phyloP scores from a whole-genome alignment of 305 asterid genomes.

The Rubia balearica region DNA sequence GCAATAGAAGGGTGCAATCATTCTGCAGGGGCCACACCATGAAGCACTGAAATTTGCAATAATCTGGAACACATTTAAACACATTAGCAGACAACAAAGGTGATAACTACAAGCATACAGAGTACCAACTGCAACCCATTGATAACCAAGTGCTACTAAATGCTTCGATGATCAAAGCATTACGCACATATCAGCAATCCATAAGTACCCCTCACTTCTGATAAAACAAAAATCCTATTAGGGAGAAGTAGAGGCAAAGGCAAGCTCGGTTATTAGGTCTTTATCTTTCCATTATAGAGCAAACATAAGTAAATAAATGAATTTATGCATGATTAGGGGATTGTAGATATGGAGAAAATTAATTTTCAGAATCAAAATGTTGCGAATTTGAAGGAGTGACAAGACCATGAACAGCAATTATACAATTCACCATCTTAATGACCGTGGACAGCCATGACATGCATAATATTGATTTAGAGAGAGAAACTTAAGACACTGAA shows the following conservation, averaged over 20 bases:
- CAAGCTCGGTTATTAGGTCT: background rate
- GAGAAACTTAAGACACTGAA: background rate
- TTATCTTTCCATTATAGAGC: background rate
- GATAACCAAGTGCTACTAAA: background rate
- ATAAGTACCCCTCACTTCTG: background rate
- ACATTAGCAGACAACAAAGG: constrained; percentile 22
- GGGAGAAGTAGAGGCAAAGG: background rate
- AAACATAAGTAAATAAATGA: background rate
- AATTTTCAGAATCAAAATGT: background rate
- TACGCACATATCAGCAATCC: background rate
- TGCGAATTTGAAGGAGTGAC: background rate
- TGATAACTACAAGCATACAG: background rate
- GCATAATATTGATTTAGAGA: background rate
- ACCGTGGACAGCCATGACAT: background rate
- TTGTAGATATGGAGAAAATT: background rate
- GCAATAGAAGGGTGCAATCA: constrained; percentile 75
- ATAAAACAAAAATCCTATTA: background rate
- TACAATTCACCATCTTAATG: background rate
- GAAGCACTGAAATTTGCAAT: constrained; percentile 91
- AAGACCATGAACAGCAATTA: background rate
- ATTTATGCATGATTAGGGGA: background rate
- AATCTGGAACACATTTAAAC: constrained; percentile 46
- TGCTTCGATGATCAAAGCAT: background rate
- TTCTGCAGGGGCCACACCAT: constrained; percentile 97
- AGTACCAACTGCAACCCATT: background rate